Conservation (phyloP, 768 basidiomycete genomes). For the Phanerochaete carnosa region DNA sequence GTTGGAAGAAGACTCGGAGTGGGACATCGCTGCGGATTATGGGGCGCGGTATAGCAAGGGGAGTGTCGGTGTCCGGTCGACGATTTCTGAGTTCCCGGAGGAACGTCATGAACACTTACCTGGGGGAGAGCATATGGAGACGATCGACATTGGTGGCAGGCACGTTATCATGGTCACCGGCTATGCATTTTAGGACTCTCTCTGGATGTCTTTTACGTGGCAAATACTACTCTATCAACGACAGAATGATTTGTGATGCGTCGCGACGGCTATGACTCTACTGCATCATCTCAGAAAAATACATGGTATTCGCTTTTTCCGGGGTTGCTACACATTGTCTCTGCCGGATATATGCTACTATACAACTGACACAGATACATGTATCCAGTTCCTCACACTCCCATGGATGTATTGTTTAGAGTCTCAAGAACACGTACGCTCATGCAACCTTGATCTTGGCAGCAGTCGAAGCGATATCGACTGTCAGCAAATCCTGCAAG, state of each 20-base stretch:
- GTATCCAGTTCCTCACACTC: no score
- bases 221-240: not conserved
- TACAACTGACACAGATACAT: not conserved
- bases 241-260: not conserved
- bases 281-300: no score
- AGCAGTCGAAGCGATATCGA: conserved; percentile 28
- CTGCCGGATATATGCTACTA: not conserved
- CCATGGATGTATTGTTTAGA: not conserved
- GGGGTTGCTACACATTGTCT: no score
- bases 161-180: conserved; percentile 22
- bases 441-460: conserved; percentile 21
- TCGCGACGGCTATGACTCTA: not conserved
- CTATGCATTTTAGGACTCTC: not conserved
- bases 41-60: conserved; percentile 15
- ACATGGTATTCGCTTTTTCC: not conserved
- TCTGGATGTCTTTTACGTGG: not conserved
- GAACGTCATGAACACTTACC: not conserved
- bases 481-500: conserved; percentile 25
- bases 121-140: conserved; percentile 6
- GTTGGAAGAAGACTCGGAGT: conserved; percentile 9
- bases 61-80: conserved; percentile 1
- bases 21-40: conserved; percentile 22
- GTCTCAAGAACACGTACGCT: not conserved
- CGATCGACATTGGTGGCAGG: conserved; percentile 21
- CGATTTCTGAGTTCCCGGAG: not conserved